A percentile compares a stretch with the other conserved stretches of the same genome.
These are phyloP conservation scores for Globisporangium alternatum DNA, from an alignment of 352 stramenopile genomes.

Conservation along the genomic window DNA sequence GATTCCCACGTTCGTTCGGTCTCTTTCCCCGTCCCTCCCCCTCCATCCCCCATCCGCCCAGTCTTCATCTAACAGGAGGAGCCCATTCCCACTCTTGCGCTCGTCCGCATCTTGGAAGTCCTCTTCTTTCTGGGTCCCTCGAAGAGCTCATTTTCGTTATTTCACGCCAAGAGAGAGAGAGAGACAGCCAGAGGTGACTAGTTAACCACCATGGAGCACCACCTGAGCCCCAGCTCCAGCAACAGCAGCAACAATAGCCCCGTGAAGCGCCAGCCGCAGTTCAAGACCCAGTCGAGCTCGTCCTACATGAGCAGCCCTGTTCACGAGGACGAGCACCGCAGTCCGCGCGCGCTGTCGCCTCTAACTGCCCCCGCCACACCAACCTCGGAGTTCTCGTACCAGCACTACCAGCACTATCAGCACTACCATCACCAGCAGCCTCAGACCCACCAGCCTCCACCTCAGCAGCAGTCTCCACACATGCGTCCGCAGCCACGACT, in stretches of 20 bases:
- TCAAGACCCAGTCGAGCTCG: background rate
- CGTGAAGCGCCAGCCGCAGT: background rate
- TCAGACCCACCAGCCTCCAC: too few species aligned
- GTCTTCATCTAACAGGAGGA: conserved; percentile 18
- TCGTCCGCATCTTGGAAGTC: conserved; percentile 3
- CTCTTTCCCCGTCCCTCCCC: background rate
- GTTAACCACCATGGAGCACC: background rate
- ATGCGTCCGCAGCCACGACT: background rate
- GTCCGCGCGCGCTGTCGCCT: background rate
- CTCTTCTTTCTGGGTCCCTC: background rate
- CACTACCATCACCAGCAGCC: conserved; percentile 6
- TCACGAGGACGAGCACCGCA: conserved; percentile 1
- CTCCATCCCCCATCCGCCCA: conserved; percentile 11
- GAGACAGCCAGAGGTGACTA: background rate
- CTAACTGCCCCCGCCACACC: background rate
- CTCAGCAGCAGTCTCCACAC: conserved; percentile 6
- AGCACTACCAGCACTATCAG: conserved; percentile 13
- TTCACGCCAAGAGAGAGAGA: background rate
- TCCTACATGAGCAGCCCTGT: background rate
- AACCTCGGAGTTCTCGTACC: background rate
- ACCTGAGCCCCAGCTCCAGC: background rate
- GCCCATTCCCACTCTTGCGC: conserved; percentile 4
- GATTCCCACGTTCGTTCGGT: conserved; percentile 2
- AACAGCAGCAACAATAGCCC: background rate
- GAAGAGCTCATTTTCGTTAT: conserved; percentile 10